These are phyloP conservation scores for Alternaria gansuensis DNA, from an alignment of 2,329 filamentous ascomycete species.

Conservation along the genomic window DNA sequence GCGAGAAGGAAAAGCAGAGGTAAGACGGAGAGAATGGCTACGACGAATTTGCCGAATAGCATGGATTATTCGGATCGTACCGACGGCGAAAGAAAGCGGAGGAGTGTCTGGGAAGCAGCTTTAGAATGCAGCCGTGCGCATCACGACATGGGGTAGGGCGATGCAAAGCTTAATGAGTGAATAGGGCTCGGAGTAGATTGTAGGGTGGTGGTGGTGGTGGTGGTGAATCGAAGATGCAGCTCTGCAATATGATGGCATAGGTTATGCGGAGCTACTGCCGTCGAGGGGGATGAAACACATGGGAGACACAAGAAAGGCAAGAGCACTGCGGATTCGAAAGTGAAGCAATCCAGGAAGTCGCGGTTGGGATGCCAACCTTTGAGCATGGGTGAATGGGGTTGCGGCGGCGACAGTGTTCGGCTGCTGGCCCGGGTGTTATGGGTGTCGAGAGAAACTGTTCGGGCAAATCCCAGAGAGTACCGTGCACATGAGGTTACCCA, in stretches of 20 bases:
- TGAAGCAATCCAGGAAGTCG: constrained; percentile 16
- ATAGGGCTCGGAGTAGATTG: constrained; percentile 14
- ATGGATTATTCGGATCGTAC: constrained; percentile 14
- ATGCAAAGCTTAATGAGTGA: constrained; percentile 11
- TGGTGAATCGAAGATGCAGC: constrained; percentile 4
- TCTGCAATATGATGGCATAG: not conserved
- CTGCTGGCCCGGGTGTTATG: constrained; percentile 4
- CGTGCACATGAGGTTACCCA: not conserved
- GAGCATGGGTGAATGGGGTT: not conserved
- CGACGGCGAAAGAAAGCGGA: constrained; percentile 11
- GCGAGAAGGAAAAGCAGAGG: constrained; percentile 31
- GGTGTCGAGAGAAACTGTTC: not conserved
- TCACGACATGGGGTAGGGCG: constrained; percentile 9
- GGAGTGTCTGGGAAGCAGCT: constrained; percentile 11
- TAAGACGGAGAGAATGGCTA: constrained; percentile 28
- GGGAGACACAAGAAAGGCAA: constrained; percentile 7
- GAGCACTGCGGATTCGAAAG: constrained; percentile 2
- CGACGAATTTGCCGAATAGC: constrained; percentile 24
- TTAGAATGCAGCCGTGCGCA: constrained; percentile 21
- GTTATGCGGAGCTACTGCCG: constrained; percentile 12
- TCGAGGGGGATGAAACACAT: constrained; percentile 28
- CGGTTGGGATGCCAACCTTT: constrained; percentile 2
- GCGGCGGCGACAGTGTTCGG: constrained; percentile 11
- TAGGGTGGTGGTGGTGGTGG: constrained; percentile 1
- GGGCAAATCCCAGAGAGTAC: not conserved